A percentile compares a stretch with the other conserved stretches of the same genome.
Evolutionary conservation across 2,329 filamentous ascomycete species (phyloP).

Genomic region (Clarireedia monteithiana): DNA sequence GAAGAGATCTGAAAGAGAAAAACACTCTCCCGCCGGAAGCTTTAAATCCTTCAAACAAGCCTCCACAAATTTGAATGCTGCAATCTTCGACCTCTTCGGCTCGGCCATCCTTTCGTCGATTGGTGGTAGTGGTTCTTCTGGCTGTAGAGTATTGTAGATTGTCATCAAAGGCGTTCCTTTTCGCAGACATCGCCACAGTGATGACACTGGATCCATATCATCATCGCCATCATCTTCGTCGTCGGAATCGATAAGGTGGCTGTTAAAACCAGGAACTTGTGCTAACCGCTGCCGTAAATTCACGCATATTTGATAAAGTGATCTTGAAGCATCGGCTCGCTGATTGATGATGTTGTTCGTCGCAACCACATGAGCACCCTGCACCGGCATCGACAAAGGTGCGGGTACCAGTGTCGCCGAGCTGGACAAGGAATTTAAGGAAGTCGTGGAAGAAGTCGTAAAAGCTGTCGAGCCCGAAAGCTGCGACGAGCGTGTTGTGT

Average conservation of each 20-base stretch:
- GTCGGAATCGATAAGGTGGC: constrained; percentile 64
- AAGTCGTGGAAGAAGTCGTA: constrained; percentile 31
- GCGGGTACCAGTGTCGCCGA: constrained; percentile 30
- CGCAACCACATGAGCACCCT: constrained; percentile 60
- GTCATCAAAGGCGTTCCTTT: constrained; percentile 76
- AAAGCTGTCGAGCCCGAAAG: constrained; percentile 53
- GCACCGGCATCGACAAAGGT: constrained; percentile 27
- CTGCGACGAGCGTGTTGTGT: constrained; percentile 47
- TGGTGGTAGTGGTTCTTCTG: constrained; percentile 52
- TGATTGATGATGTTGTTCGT: constrained; percentile 96
- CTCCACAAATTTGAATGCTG: constrained; percentile 87
- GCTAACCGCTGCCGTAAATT: constrained; percentile 73
- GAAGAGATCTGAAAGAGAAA: constrained; percentile 86
- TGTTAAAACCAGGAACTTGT: constrained; percentile 76
- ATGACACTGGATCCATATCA: constrained; percentile 73
- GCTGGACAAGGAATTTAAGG: constrained; percentile 27
- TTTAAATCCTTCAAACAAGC: constrained; percentile 75
- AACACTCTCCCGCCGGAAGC: constrained; percentile 74
- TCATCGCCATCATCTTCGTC: constrained; percentile 58
- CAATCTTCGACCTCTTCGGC: constrained; percentile 74
- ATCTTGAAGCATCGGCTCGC: constrained; percentile 82
- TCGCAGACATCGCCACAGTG: constrained; percentile 81
- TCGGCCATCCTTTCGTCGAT: constrained; percentile 59
- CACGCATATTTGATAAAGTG: constrained; percentile 92
- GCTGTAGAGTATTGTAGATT: constrained; percentile 81